Conservation (phyloP, 2,329 filamentous ascomycete genomes). For the Fusarium duplospermum region DNA sequence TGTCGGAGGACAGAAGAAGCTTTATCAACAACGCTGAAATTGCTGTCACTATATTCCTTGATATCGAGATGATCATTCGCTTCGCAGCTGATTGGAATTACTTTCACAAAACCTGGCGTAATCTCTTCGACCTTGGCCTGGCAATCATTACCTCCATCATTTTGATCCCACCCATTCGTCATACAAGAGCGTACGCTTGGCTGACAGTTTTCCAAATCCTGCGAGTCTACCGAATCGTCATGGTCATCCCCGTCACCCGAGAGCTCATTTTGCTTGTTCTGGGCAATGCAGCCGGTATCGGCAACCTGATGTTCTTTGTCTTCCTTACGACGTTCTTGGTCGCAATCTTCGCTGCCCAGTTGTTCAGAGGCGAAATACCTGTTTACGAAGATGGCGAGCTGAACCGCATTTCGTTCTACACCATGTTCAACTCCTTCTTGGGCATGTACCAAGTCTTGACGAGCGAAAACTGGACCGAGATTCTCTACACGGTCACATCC, state of each 20-base stretch:
- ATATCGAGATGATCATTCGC: conserved; percentile 85
- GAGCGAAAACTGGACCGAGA: conserved; percentile 93
- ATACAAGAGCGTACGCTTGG: conserved; percentile 84
- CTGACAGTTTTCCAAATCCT: conserved; percentile 94
- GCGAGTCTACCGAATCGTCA: conserved; percentile 89
- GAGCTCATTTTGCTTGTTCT: conserved; percentile 89
- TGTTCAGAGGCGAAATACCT: conserved; percentile 90
- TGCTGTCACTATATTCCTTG: conserved; percentile 79
- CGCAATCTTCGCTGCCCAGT: conserved; percentile 91
- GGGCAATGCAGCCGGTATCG: conserved; percentile 90
- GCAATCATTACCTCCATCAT: conserved; percentile 87
- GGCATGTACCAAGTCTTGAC: conserved; percentile 98
- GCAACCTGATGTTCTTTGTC: conserved; percentile 95
- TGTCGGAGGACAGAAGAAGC: conserved; percentile 68
- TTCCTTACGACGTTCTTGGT: conserved; percentile 95
- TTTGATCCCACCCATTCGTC: conserved; percentile 82
- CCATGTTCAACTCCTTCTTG: conserved; percentile 94
- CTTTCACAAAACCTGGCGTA: conserved; percentile 80
- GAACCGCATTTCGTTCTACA: conserved; percentile 81
- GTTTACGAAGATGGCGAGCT: conserved; percentile 69
- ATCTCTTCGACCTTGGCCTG: conserved; percentile 83
- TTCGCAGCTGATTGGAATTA: conserved; percentile 82
- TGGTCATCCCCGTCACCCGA: conserved; percentile 88
- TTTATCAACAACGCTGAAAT: conserved; percentile 82
- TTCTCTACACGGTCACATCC: conserved; percentile 84